Evolutionary conservation across 306 rosid species (phyloP), one percentile per base, ranked within the genome.

Genomic region (Neltuma alba): DNA sequence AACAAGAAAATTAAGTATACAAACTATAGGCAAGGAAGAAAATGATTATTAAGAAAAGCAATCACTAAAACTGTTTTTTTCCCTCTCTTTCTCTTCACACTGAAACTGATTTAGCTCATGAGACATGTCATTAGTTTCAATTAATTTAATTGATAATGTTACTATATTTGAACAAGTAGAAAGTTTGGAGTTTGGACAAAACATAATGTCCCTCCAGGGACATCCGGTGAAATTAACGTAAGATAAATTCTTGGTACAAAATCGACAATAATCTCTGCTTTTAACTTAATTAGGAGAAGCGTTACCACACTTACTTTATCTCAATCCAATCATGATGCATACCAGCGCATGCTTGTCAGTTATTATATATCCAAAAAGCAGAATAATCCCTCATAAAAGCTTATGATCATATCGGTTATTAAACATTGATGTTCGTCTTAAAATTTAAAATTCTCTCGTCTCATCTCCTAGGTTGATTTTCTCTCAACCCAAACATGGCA

Each of bases 101-200:
- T 18, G 7, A 50, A 18, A 50, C 57, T 50, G 57, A 50, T 50
- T 50, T 18, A 50, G 9, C 23, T 7, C 1, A 20, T 0, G 25
- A 6, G 36, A 5, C 2, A 44, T 5, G 16, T 44, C 16, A 44
- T 13, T 0, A 12, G 2, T 44, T 44, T 44, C 13, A 11, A 13
- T 12, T 44, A 2, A 44, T 12, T 12, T 2, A 42, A 10, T 42
- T 42, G 0, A 9, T 1, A 41, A 2, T 6, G 13, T 0, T 13
- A 2, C 0, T 44, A 12, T 11, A 9, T 44, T 2, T 3, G 16
- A 9, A 0, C 1, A 1, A 0, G 9, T 1, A 8, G 1, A 8
- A 9, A 0, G 13, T 9, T 8, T 9, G 2, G 4, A 33, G 36
- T 33, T 33, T 1, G 11, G 45, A 9, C 13, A 41, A 41, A 13